A percentile compares a stretch with the other conserved stretches of the same genome.
phyloP scores from a whole-genome alignment of 768 basidiomycete species.

The Lentinus tigrinus region DNA sequence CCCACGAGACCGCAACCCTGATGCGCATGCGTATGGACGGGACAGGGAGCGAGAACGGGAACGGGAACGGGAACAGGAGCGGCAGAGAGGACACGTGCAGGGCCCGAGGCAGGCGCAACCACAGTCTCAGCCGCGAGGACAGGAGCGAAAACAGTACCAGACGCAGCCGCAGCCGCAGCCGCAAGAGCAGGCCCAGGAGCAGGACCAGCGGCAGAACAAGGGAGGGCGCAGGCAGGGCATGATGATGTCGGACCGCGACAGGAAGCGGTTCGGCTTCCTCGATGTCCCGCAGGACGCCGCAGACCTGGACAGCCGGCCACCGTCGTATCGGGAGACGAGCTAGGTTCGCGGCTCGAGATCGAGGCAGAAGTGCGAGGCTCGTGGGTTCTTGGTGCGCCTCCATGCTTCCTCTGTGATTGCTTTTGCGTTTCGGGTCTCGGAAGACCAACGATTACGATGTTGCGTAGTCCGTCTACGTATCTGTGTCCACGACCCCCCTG shows the following conservation, averaged over 20 bases:
- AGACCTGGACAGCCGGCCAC: slow-evolving; percentile 1
- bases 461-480: background rate
- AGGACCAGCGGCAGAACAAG: background rate
- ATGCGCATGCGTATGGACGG: background rate
- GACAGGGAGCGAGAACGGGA: background rate
- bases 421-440: too few relatives aligned
- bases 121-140: background rate
- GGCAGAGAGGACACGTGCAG: background rate
- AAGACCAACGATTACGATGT: background rate
- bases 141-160: background rate
- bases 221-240: background rate
- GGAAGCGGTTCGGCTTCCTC: slow-evolving; percentile 6
- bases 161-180: background rate
- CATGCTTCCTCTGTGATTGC: too few relatives aligned
- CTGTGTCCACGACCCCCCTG: too few relatives aligned
- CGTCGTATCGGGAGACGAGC: slow-evolving; percentile 6
- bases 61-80: background rate
- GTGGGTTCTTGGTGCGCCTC: too few relatives aligned
- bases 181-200: background rate
- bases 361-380: background rate
- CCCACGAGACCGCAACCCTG: background rate
- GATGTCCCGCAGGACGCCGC: slow-evolving; percentile 13
- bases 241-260: background rate
- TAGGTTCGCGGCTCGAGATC: too few relatives aligned
- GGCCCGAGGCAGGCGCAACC: background rate